phyloP scores from a whole-genome alignment of 1,284 basidiomycete genomes.

The Microbotryum silenes-acaulis region DNA sequence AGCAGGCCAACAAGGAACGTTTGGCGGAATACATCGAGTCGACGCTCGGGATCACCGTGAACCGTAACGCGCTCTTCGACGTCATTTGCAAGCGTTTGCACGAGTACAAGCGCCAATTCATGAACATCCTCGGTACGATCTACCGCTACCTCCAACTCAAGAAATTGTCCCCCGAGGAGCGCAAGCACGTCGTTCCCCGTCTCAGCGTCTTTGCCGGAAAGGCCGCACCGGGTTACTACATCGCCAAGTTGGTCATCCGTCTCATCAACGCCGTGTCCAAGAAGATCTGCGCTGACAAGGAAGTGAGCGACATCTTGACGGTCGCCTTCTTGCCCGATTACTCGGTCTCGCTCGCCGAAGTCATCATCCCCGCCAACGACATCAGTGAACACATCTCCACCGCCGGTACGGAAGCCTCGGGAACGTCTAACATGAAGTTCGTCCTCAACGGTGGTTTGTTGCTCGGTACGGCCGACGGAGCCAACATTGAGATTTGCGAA shows the following conservation, averaged over 20 bases:
- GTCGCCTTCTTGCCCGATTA: conserved; percentile 77
- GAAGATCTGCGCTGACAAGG: conserved; percentile 74
- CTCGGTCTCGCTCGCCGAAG: conserved; percentile 69
- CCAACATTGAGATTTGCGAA: conserved; percentile 90
- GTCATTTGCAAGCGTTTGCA: conserved; percentile 85
- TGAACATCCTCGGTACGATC: conserved; percentile 78
- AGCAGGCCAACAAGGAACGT: conserved; percentile 45
- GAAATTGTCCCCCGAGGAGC: conserved; percentile 61
- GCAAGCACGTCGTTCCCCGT: conserved; percentile 68
- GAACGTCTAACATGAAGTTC: conserved; percentile 85
- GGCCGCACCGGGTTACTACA: conserved; percentile 41
- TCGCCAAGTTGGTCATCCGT: conserved; percentile 60
- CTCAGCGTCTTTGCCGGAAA: conserved; percentile 87
- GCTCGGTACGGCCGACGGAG: conserved; percentile 56
- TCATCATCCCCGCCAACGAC: conserved; percentile 83
- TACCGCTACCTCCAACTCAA: conserved; percentile 78
- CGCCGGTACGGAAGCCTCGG: conserved; percentile 71
- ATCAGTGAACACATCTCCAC: conserved; percentile 90
- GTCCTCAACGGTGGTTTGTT: conserved; percentile 80
- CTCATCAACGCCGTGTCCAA: conserved; percentile 62
- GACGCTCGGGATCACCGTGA: conserved; percentile 61
- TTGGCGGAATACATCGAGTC: conserved; percentile 63
- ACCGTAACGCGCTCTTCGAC: conserved; percentile 77
- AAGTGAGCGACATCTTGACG: conserved; percentile 71
- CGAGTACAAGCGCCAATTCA: conserved; percentile 66